These are phyloP conservation scores for Aspergillus sp. DNA, from an alignment of 2,329 filamentous ascomycete genomes.

Conservation along the genomic window DNA sequence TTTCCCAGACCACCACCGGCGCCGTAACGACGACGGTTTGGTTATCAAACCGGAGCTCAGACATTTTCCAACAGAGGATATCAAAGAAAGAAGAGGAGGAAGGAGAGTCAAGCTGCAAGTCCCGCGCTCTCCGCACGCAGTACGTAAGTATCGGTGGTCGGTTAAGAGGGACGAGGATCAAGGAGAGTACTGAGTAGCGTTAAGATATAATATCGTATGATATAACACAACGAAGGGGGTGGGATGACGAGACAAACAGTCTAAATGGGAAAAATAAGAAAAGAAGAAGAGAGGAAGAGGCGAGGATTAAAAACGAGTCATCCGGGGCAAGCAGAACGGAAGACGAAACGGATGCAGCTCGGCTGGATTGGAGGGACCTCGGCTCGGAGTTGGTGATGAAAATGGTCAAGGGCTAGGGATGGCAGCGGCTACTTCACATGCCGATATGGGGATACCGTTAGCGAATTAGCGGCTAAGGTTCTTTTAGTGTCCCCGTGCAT, in stretches of 20 bases:
- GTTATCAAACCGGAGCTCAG: conserved; percentile 72
- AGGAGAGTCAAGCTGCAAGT: conserved; percentile 6
- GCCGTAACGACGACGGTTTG: conserved; percentile 86
- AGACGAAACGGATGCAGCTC: background rate
- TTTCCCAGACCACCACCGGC: conserved; percentile 75
- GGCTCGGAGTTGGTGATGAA: background rate
- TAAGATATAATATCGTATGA: too few species aligned
- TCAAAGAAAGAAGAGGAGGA: conserved; percentile 3
- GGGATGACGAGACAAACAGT: background rate
- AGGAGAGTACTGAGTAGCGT: background rate
- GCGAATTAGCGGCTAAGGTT: too few species aligned
- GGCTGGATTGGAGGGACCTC: background rate
- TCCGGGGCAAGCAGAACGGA: too few species aligned
- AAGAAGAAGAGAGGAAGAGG: too few species aligned
- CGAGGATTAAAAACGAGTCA: too few species aligned
- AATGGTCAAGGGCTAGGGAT: background rate
- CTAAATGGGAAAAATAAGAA: too few species aligned
- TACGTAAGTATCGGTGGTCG: background rate
- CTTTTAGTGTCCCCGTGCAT: too few species aligned
- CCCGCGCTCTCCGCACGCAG: conserved; percentile 1
- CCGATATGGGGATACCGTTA: conserved; percentile 12
- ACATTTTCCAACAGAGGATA: conserved; percentile 40
- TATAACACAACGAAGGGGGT: background rate
- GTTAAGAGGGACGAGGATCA: background rate
- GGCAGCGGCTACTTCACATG: conserved; percentile 23